Percentiles rank a stretch among this genome's conserved stretches.
phyloP scores from a whole-genome alignment of 1,284 basidiomycete genomes.

The Trichosporon ovoides region DNA sequence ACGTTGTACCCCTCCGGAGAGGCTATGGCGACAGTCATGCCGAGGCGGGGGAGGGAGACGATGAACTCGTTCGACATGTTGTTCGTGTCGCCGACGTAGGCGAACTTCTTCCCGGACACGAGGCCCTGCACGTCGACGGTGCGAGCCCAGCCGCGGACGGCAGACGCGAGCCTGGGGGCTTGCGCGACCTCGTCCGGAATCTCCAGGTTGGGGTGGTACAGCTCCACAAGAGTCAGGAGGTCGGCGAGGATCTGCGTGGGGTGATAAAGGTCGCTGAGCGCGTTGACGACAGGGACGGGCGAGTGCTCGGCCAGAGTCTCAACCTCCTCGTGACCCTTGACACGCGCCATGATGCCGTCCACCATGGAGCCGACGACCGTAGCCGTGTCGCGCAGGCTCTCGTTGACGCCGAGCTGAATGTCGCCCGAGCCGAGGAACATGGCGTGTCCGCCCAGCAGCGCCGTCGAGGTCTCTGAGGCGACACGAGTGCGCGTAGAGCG shows the following conservation, averaged over 20 bases:
- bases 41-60: constrained; percentile 85
- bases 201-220: constrained; percentile 30
- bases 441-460: constrained; percentile 77
- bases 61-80: constrained; percentile 98
- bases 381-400: constrained; percentile 76
- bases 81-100: constrained; percentile 92
- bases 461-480: constrained; percentile 73
- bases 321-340: constrained; percentile 84
- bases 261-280: constrained; percentile 91
- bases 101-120: constrained; percentile 62
- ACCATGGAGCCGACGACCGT: constrained; percentile 86
- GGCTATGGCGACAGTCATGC: constrained; percentile 79
- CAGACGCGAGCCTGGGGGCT: neutral
- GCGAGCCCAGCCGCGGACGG: neutral
- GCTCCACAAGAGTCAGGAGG: constrained; percentile 79
- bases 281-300: constrained; percentile 89
- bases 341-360: constrained; percentile 94
- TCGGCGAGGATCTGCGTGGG: constrained; percentile 95
- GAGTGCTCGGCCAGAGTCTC: constrained; percentile 87
- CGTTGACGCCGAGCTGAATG: constrained; percentile 95
- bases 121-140: constrained; percentile 28
- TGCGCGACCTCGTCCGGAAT: neutral
- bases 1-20: constrained; percentile 60
- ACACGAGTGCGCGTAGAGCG: constrained; percentile 88
- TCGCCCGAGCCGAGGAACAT: constrained; percentile 88